Evolutionary conservation across 306 rosid species (phyloP).

Genomic region (Vigna mungo): DNA sequence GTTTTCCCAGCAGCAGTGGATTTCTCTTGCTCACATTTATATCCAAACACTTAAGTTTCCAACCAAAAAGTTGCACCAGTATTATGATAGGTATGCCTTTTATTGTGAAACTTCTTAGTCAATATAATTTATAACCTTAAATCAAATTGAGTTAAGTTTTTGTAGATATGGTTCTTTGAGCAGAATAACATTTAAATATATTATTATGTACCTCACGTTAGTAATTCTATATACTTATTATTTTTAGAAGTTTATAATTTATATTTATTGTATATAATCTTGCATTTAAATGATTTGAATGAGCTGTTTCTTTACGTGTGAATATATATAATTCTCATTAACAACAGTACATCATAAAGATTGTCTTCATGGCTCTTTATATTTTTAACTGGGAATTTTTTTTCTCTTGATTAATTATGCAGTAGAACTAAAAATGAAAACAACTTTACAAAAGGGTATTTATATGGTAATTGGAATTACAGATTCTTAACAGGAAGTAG

Average conservation of each 20-base stretch:
- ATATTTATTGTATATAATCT: background rate
- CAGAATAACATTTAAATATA: background rate
- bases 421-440: no score
- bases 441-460: no score
- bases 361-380: background rate
- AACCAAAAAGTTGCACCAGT: slow-evolving; percentile 75
- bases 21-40: slow-evolving; percentile 71
- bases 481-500: no score
- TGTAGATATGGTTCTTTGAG: background rate
- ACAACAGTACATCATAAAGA: background rate
- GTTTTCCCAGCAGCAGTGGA: slow-evolving; percentile 84
- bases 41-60: slow-evolving; percentile 85
- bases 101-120: slow-evolving; percentile 5
- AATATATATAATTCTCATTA: background rate
- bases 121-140: background rate
- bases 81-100: slow-evolving; percentile 65
- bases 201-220: background rate
- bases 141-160: background rate
- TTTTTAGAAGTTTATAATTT: background rate
- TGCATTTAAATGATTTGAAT: background rate
- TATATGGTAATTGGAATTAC: no score
- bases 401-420: no score
- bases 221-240: background rate
- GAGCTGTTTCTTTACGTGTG: background rate
- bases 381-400: no score